Percentiles rank a stretch among this genome's conserved stretches.
phyloP scores from a whole-genome alignment of 2,329 filamentous ascomycete species.

The Aureobasidium vineae region DNA sequence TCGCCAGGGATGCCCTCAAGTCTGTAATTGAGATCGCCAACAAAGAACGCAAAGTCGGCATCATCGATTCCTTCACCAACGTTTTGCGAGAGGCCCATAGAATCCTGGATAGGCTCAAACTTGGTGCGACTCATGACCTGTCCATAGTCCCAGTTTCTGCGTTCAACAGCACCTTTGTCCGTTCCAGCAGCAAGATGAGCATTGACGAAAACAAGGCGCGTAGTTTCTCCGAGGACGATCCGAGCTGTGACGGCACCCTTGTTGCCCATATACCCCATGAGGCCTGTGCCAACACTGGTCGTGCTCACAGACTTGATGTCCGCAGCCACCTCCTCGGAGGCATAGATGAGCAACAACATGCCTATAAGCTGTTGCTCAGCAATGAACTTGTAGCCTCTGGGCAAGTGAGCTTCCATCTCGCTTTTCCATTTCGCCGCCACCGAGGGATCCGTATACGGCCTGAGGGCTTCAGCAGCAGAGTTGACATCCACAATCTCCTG shows the following conservation, averaged over 20 bases:
- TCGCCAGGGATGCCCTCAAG: slow-evolving; percentile 84
- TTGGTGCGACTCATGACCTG: slow-evolving; percentile 74
- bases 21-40: slow-evolving; percentile 93
- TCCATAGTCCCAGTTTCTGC: slow-evolving; percentile 83
- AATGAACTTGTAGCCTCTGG: slow-evolving; percentile 71
- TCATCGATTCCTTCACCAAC: slow-evolving; percentile 72
- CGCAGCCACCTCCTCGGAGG: slow-evolving; percentile 69
- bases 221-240: slow-evolving; percentile 84
- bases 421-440: slow-evolving; percentile 77
- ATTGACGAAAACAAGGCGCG: slow-evolving; percentile 85
- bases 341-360: slow-evolving; percentile 79
- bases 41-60: slow-evolving; percentile 94
- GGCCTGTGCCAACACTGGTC: slow-evolving; percentile 78
- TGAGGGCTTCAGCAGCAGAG: slow-evolving; percentile 73
- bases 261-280: slow-evolving; percentile 93
- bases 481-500: slow-evolving; percentile 91
- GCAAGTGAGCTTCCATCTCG: slow-evolving; percentile 70
- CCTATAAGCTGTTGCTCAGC: slow-evolving; percentile 84
- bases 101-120: slow-evolving; percentile 70
- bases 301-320: slow-evolving; percentile 80
- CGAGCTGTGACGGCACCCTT: slow-evolving; percentile 85
- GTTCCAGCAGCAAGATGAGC: slow-evolving; percentile 86
- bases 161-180: slow-evolving; percentile 72
- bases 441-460: slow-evolving; percentile 69
- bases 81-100: slow-evolving; percentile 59